Base-by-base conservation (phyloP, 768 basidiomycete species). In the Leccinum incarnatum region DNA sequence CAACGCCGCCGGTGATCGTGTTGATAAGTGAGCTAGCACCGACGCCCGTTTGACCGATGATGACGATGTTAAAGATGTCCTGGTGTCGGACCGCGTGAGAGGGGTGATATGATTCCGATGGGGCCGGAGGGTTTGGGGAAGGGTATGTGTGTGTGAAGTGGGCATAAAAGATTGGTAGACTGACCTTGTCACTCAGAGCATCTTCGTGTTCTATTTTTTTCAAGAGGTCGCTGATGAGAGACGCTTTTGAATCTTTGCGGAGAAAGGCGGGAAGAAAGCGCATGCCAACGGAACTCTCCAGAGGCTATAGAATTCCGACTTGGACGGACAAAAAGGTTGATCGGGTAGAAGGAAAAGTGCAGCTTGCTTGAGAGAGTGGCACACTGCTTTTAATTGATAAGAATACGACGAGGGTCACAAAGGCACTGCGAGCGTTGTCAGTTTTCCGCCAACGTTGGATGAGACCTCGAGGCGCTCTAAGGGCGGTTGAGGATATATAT, bases 1-100 rank as follows among this genome's bases (percentile, higher is more conserved):
- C 15, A 11, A n/a, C 5, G 37, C 62, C 58, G 1, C 62, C 58
- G 4, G 61, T 66, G 55, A 79, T 62, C 68, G 77, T 65, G 62
- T 79, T 80, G 60, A 78, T 63, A 42, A 79, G 62, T 12, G 76
- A 77, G 60, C 79, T 80, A 56, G 73, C 76, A 25, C 74, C 74
- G 51, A 69, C 57, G 51, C 70, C 70, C 1, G 71, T 72, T 59
- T 71, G 69, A 7, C 70, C 71, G 59, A 72, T 71, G 17, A 72
- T 19, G 57, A 71, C 62, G 59, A 71, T 60, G 58, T 71, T 71
- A 62, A 69, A 71, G 60, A 67, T 53, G 61, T 69, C 65, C 69
- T 69, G 50, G 25, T 27, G 52, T 49, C 29, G 45, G 21, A 17
- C 19, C 17, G 48, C 30, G 56, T 58, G 27, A 55, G 59, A n/a